These are phyloP conservation scores for Cucumis melo DNA, from an alignment of 306 rosid species.

Conservation along the genomic window DNA sequence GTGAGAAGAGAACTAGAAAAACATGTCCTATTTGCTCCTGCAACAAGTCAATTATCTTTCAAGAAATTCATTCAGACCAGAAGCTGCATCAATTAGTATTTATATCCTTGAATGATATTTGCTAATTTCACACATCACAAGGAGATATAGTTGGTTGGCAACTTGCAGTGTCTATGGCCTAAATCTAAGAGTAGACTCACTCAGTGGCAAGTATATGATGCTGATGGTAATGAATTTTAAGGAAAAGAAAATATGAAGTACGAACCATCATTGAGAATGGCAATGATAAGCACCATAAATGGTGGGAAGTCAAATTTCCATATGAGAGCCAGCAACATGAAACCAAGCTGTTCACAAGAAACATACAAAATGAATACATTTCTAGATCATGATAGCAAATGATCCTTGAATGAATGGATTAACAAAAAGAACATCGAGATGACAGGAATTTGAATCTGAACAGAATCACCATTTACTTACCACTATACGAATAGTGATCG, in stretches of 20 bases:
- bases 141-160: neutral
- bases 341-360: slow-evolving; percentile 68
- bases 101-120: neutral
- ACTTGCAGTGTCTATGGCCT: neutral
- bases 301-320: slow-evolving; percentile 98
- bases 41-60: neutral
- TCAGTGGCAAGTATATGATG: neutral
- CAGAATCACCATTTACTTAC: slow-evolving; percentile 32
- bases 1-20: neutral
- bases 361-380: neutral
- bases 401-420: neutral
- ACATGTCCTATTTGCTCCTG: neutral
- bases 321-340: slow-evolving; percentile 91
- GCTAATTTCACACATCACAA: neutral
- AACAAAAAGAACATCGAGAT: slow-evolving; percentile 8
- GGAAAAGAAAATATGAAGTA: slow-evolving; percentile 8
- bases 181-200: neutral
- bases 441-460: slow-evolving; percentile 7
- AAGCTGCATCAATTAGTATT: neutral
- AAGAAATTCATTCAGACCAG: neutral
- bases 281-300: slow-evolving; percentile 94
- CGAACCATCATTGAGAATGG: slow-evolving; percentile 94
- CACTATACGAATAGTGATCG: slow-evolving; percentile 97
- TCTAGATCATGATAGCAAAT: slow-evolving; percentile 4
- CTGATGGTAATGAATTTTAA: neutral